These are phyloP conservation scores for Ananas comosus DNA, from an alignment of 176 grass and related monocot genomes.

Conservation along the genomic window DNA sequence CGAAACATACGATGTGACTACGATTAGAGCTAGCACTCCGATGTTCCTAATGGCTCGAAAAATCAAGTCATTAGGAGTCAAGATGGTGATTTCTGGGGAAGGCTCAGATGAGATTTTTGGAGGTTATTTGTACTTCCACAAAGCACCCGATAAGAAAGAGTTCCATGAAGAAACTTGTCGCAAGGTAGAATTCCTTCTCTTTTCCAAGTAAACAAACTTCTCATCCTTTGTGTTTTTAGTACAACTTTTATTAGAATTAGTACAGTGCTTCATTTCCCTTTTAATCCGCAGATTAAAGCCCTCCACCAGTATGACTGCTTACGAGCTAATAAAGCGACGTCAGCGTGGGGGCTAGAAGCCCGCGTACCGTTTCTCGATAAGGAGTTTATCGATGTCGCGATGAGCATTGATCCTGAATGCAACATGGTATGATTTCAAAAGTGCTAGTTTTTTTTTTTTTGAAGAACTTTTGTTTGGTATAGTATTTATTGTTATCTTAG, in stretches of 20 bases:
- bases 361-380: conserved; percentile 98
- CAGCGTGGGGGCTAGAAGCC: conserved; percentile 85
- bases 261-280: too few species aligned
- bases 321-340: conserved; percentile 89
- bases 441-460: too few species aligned
- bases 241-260: too few species aligned
- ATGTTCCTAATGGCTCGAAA: conserved; percentile 99
- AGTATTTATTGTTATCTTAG: not conserved
- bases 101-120: conserved; percentile 91
- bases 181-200: conserved; percentile 38
- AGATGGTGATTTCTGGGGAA: conserved; percentile 97
- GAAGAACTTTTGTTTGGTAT: not conserved
- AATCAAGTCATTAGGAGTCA: conserved; percentile 89
- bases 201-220: not conserved
- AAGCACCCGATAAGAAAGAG: conserved; percentile 91
- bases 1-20: conserved; percentile 90
- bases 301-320: conserved; percentile 95
- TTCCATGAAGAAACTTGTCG: conserved; percentile 85
- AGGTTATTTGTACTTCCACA: conserved; percentile 98
- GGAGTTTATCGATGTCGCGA: conserved; percentile 83
- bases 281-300: conserved; percentile 49
- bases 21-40: conserved; percentile 91
- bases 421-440: conserved; percentile 46
- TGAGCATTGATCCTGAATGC: conserved; percentile 91
- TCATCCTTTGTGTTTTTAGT: too few species aligned